A percentile compares a stretch with the other conserved stretches of the same genome.
phyloP scores from a whole-genome alignment of 805 yeast genomes.

The Sugiyamaella floridensis region DNA sequence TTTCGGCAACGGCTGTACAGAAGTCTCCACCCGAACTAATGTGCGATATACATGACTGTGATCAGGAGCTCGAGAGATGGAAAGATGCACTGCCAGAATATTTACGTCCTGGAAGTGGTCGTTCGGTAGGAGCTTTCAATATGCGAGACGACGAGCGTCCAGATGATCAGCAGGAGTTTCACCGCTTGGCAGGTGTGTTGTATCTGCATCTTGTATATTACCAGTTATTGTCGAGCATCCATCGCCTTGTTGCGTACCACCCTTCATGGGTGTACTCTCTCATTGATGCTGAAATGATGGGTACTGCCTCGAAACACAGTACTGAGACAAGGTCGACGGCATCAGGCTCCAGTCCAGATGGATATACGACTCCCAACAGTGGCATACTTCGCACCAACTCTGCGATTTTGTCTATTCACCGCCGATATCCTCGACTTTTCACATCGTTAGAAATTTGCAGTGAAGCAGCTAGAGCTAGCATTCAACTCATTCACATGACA shows the following conservation, averaged over 20 bases:
- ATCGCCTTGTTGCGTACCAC: constrained; percentile 20
- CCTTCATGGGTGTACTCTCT: constrained; percentile 18
- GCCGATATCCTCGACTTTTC: constrained; percentile 14
- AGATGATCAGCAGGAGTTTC: constrained; percentile 3
- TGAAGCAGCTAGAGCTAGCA: constrained; percentile 17
- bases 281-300: constrained; percentile 8
- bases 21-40: constrained; percentile 12
- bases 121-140: neutral
- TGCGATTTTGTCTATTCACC: neutral
- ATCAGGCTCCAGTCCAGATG: neutral
- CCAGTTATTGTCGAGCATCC: constrained; percentile 17
- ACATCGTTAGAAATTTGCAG: constrained; percentile 17
- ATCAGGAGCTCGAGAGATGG: constrained; percentile 19
- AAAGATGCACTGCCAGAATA: constrained; percentile 14
- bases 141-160: neutral
- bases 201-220: constrained; percentile 19
- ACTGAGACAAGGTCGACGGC: neutral
- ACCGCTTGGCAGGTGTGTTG: constrained; percentile 6
- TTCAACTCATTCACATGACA: constrained; percentile 13
- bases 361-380: neutral
- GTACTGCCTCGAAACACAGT: neutral
- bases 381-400: neutral
- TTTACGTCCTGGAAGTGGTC: constrained; percentile 13
- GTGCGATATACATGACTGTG: constrained; percentile 13
- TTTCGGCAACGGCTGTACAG: constrained; percentile 13